Conservation (phyloP, 1,139 yeast genomes). For the Yamadazyma blattariae region DNA sequence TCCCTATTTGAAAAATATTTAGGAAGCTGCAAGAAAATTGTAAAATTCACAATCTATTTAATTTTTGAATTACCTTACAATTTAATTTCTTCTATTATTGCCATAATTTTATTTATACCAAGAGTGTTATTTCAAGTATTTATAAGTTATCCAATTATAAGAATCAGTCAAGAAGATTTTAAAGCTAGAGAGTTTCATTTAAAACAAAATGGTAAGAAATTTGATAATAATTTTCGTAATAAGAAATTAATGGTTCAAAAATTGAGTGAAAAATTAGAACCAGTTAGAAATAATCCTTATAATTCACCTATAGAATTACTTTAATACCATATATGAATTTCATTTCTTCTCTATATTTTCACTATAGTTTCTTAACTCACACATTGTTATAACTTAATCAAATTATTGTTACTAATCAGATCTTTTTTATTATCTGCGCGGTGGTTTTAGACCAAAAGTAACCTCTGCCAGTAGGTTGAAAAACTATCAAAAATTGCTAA, state of each 20-base stretch:
- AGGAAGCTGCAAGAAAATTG: neutral
- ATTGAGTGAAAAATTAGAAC: neutral
- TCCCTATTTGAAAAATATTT: slow-evolving; percentile 1
- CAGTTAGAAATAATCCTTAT: too few species aligned
- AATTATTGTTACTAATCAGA: too few species aligned
- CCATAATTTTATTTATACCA: slow-evolving; percentile 2
- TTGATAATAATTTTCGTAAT: neutral
- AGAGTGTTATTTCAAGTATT: slow-evolving; percentile 2
- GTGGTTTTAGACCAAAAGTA: too few species aligned
- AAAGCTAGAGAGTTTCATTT: slow-evolving; percentile 3
- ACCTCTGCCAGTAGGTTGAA: too few species aligned
- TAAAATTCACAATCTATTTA: neutral
- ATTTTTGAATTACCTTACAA: slow-evolving; percentile 1
- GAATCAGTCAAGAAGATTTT: neutral
- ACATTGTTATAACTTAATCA: too few species aligned
- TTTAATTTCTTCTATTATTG: neutral
- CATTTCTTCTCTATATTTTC: too few species aligned
- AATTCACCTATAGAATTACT: too few species aligned
- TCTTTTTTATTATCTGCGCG: too few species aligned
- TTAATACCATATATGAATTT: too few species aligned
- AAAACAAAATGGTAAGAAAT: slow-evolving; percentile 13
- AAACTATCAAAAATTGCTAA: slow-evolving; percentile 69
- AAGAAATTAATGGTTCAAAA: neutral
- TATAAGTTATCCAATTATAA: slow-evolving; percentile 2
- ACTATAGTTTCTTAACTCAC: too few species aligned